phyloP scores from a whole-genome alignment of 1,284 basidiomycete genomes.

The Caloboletus firmus region DNA sequence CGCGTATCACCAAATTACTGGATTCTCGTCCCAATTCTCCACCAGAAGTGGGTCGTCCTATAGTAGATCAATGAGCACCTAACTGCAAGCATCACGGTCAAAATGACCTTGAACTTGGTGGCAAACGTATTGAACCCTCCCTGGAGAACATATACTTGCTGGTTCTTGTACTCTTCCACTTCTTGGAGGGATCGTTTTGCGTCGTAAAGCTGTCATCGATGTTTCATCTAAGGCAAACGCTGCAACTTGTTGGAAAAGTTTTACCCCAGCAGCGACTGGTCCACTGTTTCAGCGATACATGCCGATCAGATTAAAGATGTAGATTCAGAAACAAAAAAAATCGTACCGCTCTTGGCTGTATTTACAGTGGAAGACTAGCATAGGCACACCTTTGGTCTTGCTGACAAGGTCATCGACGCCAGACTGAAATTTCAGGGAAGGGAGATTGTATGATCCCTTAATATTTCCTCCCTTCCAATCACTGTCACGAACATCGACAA shows the following conservation, averaged over 20 bases:
- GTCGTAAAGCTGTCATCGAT: constrained; percentile 56
- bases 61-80: constrained; percentile 7
- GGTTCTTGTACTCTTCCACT: constrained; percentile 39
- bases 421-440: constrained; percentile 57
- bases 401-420: constrained; percentile 58
- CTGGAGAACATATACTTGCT: constrained; percentile 62
- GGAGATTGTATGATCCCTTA: constrained; percentile 57
- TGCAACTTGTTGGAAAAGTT: constrained; percentile 13
- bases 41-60: constrained; percentile 69
- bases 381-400: constrained; percentile 58
- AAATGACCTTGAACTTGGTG: constrained; percentile 56
- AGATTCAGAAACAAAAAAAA: neutral
- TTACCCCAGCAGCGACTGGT: constrained; percentile 70
- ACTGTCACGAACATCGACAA: constrained; percentile 78
- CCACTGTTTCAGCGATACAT: constrained; percentile 45
- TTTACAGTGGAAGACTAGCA: constrained; percentile 74
- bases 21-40: constrained; percentile 68
- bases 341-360: constrained; percentile 72
- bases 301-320: constrained; percentile 2
- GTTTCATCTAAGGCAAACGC: neutral
- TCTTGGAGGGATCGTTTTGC: constrained; percentile 49
- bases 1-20: constrained; percentile 25
- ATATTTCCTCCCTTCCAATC: constrained; percentile 78
- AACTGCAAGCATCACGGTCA: neutral
- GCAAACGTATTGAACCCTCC: constrained; percentile 75